Percentiles rank a stretch among this genome's conserved stretches.
Evolutionary conservation across 1,284 basidiomycete genomes (phyloP).

Genomic region (Trametes versicolor): DNA sequence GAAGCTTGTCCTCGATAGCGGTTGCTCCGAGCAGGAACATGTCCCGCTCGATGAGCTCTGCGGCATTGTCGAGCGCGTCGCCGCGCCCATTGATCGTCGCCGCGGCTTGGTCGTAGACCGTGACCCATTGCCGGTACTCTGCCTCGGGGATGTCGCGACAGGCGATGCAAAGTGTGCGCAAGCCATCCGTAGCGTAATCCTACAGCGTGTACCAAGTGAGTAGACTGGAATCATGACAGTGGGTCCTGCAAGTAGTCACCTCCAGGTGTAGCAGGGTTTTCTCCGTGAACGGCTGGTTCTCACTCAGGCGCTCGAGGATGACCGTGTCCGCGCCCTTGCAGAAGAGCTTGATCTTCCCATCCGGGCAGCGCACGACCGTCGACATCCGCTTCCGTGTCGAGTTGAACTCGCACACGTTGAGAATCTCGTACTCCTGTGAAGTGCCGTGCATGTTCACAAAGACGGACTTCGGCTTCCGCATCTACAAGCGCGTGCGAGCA

Average conservation of each 20-base stretch:
- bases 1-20: slow-evolving; percentile 98
- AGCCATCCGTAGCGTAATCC: slow-evolving; percentile 97
- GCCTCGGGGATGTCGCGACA: slow-evolving; percentile 91
- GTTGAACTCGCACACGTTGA: slow-evolving; percentile 99
- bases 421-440: slow-evolving; percentile 86
- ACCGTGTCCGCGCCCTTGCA: slow-evolving; percentile 99
- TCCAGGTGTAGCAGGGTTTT: slow-evolving; percentile 92
- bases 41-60: slow-evolving; percentile 96
- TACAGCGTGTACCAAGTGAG: slow-evolving; percentile 40
- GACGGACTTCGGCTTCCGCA: slow-evolving; percentile 94
- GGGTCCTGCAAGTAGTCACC: slow-evolving; percentile 51
- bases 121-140: slow-evolving; percentile 92
- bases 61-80: slow-evolving; percentile 94
- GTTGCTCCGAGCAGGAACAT: slow-evolving; percentile 94
- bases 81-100: slow-evolving; percentile 92
- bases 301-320: slow-evolving; percentile 87
- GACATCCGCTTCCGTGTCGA: slow-evolving; percentile 99
- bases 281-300: slow-evolving; percentile 88
- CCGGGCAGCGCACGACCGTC: slow-evolving; percentile 87
- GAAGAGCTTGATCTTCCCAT: slow-evolving; percentile 94
- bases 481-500: slow-evolving; percentile 55
- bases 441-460: slow-evolving; percentile 86
- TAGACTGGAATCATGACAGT: slow-evolving; percentile 1
- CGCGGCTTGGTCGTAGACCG: slow-evolving; percentile 92
- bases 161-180: slow-evolving; percentile 96